Evolutionary conservation across 768 basidiomycete species (phyloP), one percentile per base, ranked within the genome.

Genomic region (Tremella fuciformis): DNA sequence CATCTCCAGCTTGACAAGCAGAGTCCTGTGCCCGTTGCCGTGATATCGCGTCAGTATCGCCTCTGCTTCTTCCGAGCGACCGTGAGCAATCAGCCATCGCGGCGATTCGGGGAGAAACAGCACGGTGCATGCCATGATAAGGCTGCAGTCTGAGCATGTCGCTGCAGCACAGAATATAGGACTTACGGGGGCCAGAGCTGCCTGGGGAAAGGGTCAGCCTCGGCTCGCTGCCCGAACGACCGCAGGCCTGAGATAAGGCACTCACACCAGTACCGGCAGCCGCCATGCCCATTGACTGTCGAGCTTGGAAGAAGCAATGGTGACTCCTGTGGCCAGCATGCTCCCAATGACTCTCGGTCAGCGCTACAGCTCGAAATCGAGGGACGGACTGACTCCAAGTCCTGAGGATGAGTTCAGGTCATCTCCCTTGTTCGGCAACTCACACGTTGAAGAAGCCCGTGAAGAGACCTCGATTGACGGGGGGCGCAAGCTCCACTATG

Each of bases 61-160:
- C 16, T 48, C 40, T 11, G 67, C 67, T 58, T 60, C 18, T 16
- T 64, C 63, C 2, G 50, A 38, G 6, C 53, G 59, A 34, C 62
- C 67, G 51, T 66, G 54, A 11, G 58, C 60, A 41, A 58, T 64
- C 22, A 69, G 57, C 67, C 67, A 69, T 57, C 67, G 49, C 9
- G 67, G 67, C 11, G 64, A 66, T 38, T 69, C 67, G 4, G 67
- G 67, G 2, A 69, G 40, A 24, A 69, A 66, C 24, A 54, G 41
- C 2, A 60, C 46, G 8, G 58, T 47, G 38, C 48, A 42, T 11
- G 50, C 55, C 47, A 69, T 55, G 37, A 63, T 60, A 2, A 25
- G 13, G 1, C 67, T 69, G 50, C 2, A 8, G 42, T n/a, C 11
- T 52, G 29, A 46, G 46, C 2, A 3, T 55, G 13, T 16, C 25